Conservation (phyloP, 768 basidiomycete genomes). For the Lentinula aciculospora region DNA sequence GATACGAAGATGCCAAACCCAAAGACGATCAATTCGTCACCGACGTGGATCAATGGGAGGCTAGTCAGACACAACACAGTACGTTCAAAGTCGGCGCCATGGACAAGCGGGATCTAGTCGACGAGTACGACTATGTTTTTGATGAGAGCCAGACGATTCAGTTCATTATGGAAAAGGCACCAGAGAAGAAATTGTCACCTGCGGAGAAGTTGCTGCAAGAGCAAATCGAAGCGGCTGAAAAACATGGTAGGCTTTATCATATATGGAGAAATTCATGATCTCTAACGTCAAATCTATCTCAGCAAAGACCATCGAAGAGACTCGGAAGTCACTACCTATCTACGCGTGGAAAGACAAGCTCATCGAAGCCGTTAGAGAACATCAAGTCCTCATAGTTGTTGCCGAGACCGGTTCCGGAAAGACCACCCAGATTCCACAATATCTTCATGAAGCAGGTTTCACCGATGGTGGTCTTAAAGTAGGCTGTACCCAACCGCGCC, state of each 20-base stretch:
- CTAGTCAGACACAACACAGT: slow-evolving; percentile 82
- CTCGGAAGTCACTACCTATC: slow-evolving; percentile 90
- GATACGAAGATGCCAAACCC: slow-evolving; percentile 90
- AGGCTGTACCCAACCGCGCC: slow-evolving; percentile 96
- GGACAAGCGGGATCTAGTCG: slow-evolving; percentile 79
- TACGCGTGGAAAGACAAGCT: slow-evolving; percentile 85
- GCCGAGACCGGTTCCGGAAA: slow-evolving; percentile 99
- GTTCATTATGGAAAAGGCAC: slow-evolving; percentile 84
- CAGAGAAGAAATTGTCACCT: slow-evolving; percentile 65
- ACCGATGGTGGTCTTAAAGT: slow-evolving; percentile 83
- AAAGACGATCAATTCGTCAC: slow-evolving; percentile 94
- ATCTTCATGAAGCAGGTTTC: slow-evolving; percentile 96
- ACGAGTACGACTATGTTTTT: slow-evolving; percentile 95
- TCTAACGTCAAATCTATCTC: slow-evolving; percentile 2
- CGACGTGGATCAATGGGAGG: slow-evolving; percentile 98
- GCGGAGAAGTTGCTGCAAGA: slow-evolving; percentile 81
- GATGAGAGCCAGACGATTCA: slow-evolving; percentile 96
- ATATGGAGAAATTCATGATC: background rate
- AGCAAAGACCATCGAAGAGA: slow-evolving; percentile 91
- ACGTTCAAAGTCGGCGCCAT: slow-evolving; percentile 88
- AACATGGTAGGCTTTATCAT: slow-evolving; percentile 57
- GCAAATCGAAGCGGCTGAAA: slow-evolving; percentile 90
- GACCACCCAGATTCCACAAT: slow-evolving; percentile 97
- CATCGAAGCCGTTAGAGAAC: slow-evolving; percentile 81
- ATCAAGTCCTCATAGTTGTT: slow-evolving; percentile 95